Evolutionary conservation across 306 rosid genomes (phyloP), one percentile per base, ranked within the genome.

Genomic region (Myrica gale): DNA sequence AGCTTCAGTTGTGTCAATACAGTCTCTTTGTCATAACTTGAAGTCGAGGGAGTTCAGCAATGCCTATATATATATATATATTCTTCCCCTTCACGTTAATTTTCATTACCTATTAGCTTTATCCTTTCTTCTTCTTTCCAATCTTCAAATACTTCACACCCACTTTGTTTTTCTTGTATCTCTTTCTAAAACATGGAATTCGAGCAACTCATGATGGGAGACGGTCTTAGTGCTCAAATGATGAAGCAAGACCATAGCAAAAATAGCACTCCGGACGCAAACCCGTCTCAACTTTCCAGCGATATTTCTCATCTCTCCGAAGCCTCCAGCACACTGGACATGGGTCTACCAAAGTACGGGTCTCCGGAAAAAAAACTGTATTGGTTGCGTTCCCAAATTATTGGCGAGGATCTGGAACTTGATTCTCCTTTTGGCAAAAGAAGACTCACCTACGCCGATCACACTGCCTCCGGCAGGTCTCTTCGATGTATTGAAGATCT

Each of bases 401-500:
- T 91, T 4, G 98, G 98, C 3, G 74, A 68, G 0, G 76, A 81
- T 43, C 82, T 48, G 5, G 88, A 86, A 54, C 83, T 88, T 21
- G 73, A 83, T 11, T 87, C 98, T 76, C 90, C 89, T 0, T 88
- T 87, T 68, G 98, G 97, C 50, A 86, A 71, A 71, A 58, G 92
- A 81, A 51, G 71, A 10, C 71, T 93, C 73, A 67, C 85, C 0
- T 93, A 93, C 79, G 94, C 97, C 53, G 98, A 93, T 85, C 92
- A 90, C 83, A 93, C 98, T 6, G 98, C 98, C 47, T 88, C 97
- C 0, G 98, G 84, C 7, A 88, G 94, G 9, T 87, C 90, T 73
- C 96, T 91, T 75, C 83, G 37, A 19, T 87, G 75, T 56, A 85
- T 82, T 2, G 98, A 93, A 84, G 74, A 81, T 50, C 88, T 87